Percentiles rank a stretch among this genome's conserved stretches.
phyloP scores from a whole-genome alignment of 495 filamentous ascomycete genomes.

The Lophiostoma macrostomum region DNA sequence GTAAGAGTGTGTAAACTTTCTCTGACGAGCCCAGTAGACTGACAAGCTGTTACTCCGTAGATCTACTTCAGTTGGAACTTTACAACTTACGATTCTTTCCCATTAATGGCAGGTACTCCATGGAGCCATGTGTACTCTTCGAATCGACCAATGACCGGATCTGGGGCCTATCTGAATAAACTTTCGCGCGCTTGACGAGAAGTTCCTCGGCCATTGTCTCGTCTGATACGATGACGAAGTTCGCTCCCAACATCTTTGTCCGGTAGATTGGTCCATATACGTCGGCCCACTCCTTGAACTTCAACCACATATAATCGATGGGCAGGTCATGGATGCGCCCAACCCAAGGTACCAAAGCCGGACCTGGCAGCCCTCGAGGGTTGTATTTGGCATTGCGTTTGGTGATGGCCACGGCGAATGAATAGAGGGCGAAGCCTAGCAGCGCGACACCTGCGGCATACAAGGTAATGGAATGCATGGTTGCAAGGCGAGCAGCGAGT shows the following conservation, averaged over 20 bases:
- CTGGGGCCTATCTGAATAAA: slow-evolving; percentile 38
- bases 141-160: slow-evolving; percentile 39
- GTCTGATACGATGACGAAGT: slow-evolving; percentile 39
- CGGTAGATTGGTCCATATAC: slow-evolving; percentile 44
- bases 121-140: slow-evolving; percentile 38
- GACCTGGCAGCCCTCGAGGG: slow-evolving; percentile 27
- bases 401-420: slow-evolving; percentile 24
- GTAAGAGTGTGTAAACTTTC: slow-evolving; percentile 40
- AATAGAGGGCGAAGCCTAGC: slow-evolving; percentile 29
- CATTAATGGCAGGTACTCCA: slow-evolving; percentile 42
- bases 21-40: slow-evolving; percentile 43
- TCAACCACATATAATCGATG: slow-evolving; percentile 41
- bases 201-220: slow-evolving; percentile 45
- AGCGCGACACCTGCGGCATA: slow-evolving; percentile 23
- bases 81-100: slow-evolving; percentile 39
- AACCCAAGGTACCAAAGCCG: slow-evolving; percentile 23
- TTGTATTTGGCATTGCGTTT: slow-evolving; percentile 34
- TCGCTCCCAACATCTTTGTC: slow-evolving; percentile 34
- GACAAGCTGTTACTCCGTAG: slow-evolving; percentile 1
- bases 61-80: background rate
- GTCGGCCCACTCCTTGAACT: slow-evolving; percentile 45
- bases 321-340: slow-evolving; percentile 37
- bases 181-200: slow-evolving; percentile 39
- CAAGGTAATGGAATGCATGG: slow-evolving; percentile 33
- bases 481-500: background rate